phyloP scores from a whole-genome alignment of 2,329 filamentous ascomycete species.

The Magnaporthiopsis poae region DNA sequence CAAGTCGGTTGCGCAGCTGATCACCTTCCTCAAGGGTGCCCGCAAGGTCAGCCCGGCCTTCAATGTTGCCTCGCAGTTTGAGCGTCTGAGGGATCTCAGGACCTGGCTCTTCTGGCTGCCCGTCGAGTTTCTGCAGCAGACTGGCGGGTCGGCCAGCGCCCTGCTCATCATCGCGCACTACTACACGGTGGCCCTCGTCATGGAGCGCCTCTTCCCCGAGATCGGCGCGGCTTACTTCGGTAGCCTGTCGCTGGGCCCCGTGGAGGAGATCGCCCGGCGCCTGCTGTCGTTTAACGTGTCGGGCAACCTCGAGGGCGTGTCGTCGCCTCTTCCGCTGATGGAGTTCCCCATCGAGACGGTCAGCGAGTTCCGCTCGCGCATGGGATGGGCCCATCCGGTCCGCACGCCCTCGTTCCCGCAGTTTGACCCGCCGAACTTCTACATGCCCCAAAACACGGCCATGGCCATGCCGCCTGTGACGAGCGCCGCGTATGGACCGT shows the following conservation, averaged over 20 bases:
- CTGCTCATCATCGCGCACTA: conserved; percentile 82
- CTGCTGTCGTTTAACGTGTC: conserved; percentile 59
- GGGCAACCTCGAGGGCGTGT: conserved; percentile 44
- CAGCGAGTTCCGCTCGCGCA: conserved; percentile 56
- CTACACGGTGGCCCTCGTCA: conserved; percentile 75
- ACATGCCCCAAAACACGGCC: conserved; percentile 29
- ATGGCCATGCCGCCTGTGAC: conserved; percentile 32
- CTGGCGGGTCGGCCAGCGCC: conserved; percentile 64
- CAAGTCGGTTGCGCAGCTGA: conserved; percentile 58
- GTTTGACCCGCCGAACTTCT: conserved; percentile 48
- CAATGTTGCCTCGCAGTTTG: conserved; percentile 75
- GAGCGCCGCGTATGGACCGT: conserved; percentile 37
- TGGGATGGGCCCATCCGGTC: conserved; percentile 55
- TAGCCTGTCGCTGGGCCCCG: conserved; percentile 65
- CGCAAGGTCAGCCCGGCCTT: conserved; percentile 60
- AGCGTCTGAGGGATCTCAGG: conserved; percentile 75
- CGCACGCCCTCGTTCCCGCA: conserved; percentile 52
- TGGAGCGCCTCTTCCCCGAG: conserved; percentile 86
- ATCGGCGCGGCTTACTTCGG: conserved; percentile 83
- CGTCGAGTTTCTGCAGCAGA: conserved; percentile 69
- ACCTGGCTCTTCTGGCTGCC: conserved; percentile 96
- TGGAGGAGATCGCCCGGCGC: conserved; percentile 76
- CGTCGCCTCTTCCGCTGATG: conserved; percentile 57
- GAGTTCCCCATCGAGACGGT: conserved; percentile 63
- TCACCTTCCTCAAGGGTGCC: conserved; percentile 62